Conservation (phyloP, 23 red algal species). For the Gracilaria vermiculophylla region DNA sequence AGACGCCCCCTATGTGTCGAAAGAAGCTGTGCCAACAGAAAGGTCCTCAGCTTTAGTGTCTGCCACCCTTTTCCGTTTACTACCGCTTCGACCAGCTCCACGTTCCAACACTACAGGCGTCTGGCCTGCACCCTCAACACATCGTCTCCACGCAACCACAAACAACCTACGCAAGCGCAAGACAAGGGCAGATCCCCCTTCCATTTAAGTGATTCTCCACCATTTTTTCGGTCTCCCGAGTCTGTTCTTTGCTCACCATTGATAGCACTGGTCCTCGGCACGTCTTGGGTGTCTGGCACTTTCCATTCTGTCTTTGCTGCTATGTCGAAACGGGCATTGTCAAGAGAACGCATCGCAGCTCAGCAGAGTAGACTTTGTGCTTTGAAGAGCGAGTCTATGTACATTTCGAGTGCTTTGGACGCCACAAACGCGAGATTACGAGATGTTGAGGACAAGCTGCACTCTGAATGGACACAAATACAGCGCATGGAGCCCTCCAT, state of each 20-base stretch:
- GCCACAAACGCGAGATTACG: not conserved
- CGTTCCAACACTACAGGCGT: not conserved
- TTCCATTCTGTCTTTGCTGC: not conserved
- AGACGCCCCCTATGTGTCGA: too few species aligned
- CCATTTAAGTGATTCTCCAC: not conserved
- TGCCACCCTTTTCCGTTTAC: not conserved
- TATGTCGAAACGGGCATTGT: not conserved
- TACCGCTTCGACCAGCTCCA: not conserved
- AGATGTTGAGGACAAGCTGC: not conserved
- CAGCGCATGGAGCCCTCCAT: not conserved
- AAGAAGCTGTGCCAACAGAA: too few species aligned
- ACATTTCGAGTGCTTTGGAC: not conserved
- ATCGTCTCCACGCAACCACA: not conserved
- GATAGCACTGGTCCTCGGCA: not conserved
- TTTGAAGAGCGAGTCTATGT: not conserved
- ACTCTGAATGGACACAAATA: not conserved
- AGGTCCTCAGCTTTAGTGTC: not conserved
- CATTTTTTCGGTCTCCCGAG: not conserved
- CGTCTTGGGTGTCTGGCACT: not conserved
- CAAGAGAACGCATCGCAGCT: not conserved
- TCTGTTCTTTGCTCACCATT: not conserved
- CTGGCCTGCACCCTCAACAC: not conserved
- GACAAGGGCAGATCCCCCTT: not conserved
- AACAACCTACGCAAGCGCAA: not conserved
- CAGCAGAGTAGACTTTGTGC: not conserved